Conservation (phyloP, 805 yeast species). For the Maudiozyma saulgeensis region DNA sequence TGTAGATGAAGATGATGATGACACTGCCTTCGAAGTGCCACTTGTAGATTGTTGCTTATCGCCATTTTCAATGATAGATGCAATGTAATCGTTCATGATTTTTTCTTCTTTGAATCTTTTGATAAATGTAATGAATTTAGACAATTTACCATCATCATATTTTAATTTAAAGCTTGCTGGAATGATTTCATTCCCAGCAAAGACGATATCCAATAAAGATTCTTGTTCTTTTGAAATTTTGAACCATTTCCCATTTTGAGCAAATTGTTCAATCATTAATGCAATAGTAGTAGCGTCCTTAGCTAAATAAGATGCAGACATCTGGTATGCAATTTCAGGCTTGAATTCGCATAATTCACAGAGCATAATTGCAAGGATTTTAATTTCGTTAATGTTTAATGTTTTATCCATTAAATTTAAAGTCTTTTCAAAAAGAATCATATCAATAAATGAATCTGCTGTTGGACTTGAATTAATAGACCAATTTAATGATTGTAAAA, state of each 20-base stretch:
- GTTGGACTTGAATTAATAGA: constrained; percentile 38
- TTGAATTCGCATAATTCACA: constrained; percentile 61
- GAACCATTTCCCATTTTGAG: not conserved
- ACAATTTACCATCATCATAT: constrained; percentile 7
- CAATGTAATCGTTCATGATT: not conserved
- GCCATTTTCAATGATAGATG: not conserved
- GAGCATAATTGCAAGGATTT: constrained; percentile 47
- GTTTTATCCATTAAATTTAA: not conserved
- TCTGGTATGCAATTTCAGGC: constrained; percentile 43
- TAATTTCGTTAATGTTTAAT: constrained; percentile 35
- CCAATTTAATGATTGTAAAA: constrained; percentile 58
- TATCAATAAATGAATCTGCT: constrained; percentile 53
- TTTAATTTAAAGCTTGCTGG: constrained; percentile 26
- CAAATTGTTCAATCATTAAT: not conserved
- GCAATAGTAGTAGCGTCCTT: constrained; percentile 21
- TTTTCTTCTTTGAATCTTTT: constrained; percentile 1
- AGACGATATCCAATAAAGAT: not conserved
- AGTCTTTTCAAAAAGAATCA: constrained; percentile 30
- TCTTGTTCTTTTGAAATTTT: not conserved
- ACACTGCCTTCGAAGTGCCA: not conserved
- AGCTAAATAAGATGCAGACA: not conserved
- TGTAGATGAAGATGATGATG: not conserved
- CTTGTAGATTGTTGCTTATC: not conserved
- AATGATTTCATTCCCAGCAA: constrained; percentile 3
- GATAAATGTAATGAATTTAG: not conserved